Evolutionary conservation across 2,329 filamentous ascomycete species (phyloP), one percentile per base, ranked within the genome.

Genomic region (Pseudogymnoascus sp.): DNA sequence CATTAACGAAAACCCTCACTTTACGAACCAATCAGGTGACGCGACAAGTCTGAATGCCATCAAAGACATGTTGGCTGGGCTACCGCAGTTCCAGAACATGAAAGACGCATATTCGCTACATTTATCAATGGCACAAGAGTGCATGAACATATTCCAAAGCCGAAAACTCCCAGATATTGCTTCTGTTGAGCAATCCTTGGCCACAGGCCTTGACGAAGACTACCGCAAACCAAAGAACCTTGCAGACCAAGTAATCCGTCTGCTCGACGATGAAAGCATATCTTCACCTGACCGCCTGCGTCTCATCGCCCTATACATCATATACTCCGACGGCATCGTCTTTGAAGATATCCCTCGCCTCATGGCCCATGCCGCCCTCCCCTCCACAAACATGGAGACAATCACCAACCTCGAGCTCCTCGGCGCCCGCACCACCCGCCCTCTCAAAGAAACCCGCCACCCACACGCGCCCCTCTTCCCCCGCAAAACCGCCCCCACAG

Each of bases 51-150:
- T 99, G 62, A 96, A 92, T 75, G 89, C 90, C 27, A 96, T 99
- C 75, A 91, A 94, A 71, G 92, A 97, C 75, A 99, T 99, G 94
- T 79, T 99, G 77, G 94, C 91, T 12, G 93, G 92, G 7, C 78
- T 99, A 63, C 92, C 92, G 10, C 91, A 97, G 71, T 99, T 97
- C 71, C 91, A 96, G 71, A 89, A 95, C 74, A 91, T 94, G 81
- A 97, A 97, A 74, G 91, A 96, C 72, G 88, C 91, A 1, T 99
- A 97, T 74, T 94, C 92, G 0, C 79, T 99, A 61, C 94, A 99
- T 75, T 80, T 99, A 42, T 93, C 87, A 68, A 97, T 99, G 93
- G 94, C 94, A 1, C 90, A 97, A 73, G 92, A 96, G 73, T 96
- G 92, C 73, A 97, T 97, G 92, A 91, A 91, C 68, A 84, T 90